phyloP scores from a whole-genome alignment of 331 rosid genomes.

The Acacia pycnantha region DNA sequence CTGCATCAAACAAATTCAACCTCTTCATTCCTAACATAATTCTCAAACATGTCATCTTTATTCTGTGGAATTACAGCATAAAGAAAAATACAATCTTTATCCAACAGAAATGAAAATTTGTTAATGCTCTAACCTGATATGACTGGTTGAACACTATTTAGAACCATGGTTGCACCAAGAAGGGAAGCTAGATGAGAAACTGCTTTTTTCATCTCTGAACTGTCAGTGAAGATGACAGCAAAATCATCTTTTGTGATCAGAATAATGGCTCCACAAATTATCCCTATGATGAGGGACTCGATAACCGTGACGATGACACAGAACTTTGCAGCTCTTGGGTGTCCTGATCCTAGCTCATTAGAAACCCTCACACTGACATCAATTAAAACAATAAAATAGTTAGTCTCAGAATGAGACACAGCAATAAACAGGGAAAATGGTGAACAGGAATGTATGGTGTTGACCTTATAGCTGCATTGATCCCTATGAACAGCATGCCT shows the following conservation, averaged over 20 bases:
- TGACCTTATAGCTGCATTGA: constrained; percentile 95
- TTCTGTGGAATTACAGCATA: not conserved
- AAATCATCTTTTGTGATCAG: constrained; percentile 56
- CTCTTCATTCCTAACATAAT: not conserved
- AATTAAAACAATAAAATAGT: not conserved
- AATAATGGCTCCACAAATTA: constrained; percentile 43
- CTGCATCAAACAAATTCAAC: constrained; percentile 36
- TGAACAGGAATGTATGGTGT: not conserved
- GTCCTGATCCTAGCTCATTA: constrained; percentile 86
- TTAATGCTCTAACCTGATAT: constrained; percentile 53
- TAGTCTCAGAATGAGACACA: not conserved
- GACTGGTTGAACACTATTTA: constrained; percentile 85
- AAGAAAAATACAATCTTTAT: not conserved
- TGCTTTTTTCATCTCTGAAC: constrained; percentile 70
- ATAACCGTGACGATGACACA: constrained; percentile 49
- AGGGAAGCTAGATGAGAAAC: constrained; percentile 74
- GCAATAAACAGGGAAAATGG: not conserved
- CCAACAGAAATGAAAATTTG: not conserved
- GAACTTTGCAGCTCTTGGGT: constrained; percentile 79
- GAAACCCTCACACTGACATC: constrained; percentile 71
- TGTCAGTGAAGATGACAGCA: constrained; percentile 63
- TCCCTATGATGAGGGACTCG: constrained; percentile 73
- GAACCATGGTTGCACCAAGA: constrained; percentile 79
- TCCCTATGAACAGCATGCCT: constrained; percentile 87
- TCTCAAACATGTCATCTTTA: not conserved